phyloP scores from a whole-genome alignment of 2,329 filamentous ascomycete species.

The Escovopsis sp. region DNA sequence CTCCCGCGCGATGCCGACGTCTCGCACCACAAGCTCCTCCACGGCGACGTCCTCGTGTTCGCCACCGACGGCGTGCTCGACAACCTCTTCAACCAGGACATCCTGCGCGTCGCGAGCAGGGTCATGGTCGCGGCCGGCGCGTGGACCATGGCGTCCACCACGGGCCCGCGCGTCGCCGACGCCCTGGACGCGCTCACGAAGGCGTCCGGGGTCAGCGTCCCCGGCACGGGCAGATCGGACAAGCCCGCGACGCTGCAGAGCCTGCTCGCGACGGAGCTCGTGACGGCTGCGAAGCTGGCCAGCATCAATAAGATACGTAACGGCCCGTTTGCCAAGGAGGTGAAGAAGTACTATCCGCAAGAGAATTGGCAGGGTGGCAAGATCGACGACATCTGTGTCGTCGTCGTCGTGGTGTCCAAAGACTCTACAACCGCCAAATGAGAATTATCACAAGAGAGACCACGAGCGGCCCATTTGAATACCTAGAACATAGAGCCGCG shows the following conservation, averaged over 20 bases:
- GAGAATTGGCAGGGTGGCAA: constrained; percentile 89
- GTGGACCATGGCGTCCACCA: constrained; percentile 49
- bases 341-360: constrained; percentile 71
- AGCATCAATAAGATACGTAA: constrained; percentile 71
- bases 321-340: constrained; percentile 89
- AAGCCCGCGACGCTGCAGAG: constrained; percentile 51
- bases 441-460: constrained; percentile 16
- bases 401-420: constrained; percentile 66
- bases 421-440: constrained; percentile 23
- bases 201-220: constrained; percentile 13
- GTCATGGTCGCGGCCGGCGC: constrained; percentile 62
- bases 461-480: background rate
- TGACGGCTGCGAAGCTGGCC: constrained; percentile 68
- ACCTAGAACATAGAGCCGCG: constrained; percentile 6
- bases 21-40: constrained; percentile 59
- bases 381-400: constrained; percentile 84
- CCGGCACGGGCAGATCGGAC: background rate
- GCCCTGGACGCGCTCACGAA: constrained; percentile 34
- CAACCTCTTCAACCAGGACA: constrained; percentile 83
- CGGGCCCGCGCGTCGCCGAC: constrained; percentile 49
- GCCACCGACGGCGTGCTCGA: constrained; percentile 95
- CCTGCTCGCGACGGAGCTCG: constrained; percentile 63
- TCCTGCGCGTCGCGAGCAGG: constrained; percentile 63
- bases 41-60: constrained; percentile 88
- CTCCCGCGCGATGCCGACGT: constrained; percentile 72